phyloP scores from a whole-genome alignment of 345 rosid species.

The Dimocarpus longan region DNA sequence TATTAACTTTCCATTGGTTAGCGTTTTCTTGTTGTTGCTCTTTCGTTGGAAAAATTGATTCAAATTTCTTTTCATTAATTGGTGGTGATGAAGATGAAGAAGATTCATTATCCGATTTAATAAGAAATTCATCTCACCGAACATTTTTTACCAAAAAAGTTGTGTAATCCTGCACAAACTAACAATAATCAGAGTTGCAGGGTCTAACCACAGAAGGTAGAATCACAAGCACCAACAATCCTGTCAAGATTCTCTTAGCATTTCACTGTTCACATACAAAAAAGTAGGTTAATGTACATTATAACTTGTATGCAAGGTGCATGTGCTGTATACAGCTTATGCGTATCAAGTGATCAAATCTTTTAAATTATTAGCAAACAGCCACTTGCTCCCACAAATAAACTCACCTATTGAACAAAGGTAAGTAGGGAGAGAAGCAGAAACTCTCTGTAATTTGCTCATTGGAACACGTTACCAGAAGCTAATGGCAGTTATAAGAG shows the following conservation, averaged over 20 bases:
- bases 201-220: constrained; percentile 81
- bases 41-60: no score
- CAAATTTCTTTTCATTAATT: no score
- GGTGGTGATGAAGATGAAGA: no score
- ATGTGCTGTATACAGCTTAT: not conserved
- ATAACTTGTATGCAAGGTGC: not conserved
- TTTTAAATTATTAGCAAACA: not conserved
- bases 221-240: constrained; percentile 84
- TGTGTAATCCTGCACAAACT: no score
- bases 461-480: not conserved
- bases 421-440: not conserved
- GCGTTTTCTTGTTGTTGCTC: no score
- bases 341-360: not conserved
- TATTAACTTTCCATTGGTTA: no score
- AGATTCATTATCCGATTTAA: no score
- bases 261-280: constrained; percentile 56
- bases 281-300: not conserved
- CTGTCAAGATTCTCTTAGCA: constrained; percentile 80
- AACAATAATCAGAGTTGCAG: constrained; percentile 79
- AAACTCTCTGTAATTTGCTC: not conserved
- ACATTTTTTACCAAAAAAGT: no score
- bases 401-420: not conserved
- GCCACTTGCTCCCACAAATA: not conserved
- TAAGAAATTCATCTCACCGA: no score
- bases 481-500: not conserved